Base-by-base conservation (phyloP, 495 filamentous ascomycete genomes). In the Daldinia bambusicola region DNA sequence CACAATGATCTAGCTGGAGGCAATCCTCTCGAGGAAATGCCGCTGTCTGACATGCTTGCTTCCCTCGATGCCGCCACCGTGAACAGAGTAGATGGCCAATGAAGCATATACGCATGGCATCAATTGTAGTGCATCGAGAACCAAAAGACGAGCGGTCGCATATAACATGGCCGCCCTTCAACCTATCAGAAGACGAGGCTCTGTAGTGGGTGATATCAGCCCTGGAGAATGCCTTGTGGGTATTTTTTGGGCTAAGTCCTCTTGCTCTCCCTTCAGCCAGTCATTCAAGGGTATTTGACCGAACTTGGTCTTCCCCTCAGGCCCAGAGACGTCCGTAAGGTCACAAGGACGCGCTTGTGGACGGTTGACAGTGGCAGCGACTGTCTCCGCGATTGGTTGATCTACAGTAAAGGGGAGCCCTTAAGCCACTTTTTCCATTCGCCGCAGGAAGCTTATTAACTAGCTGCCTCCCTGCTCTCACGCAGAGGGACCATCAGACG, bases 51-150 rank as follows among this genome's bases (percentile, higher is more conserved):
- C 70, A 51, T 68, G 70, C 65, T 69, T 69, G 26, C 38, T 66
- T 41, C 52, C 58, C 57, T 65, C 22, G 56, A 68, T 61, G 58
- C 57, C 66, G 61, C 61, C 52, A 59, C 65, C 32, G 38, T 38
- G 40, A 59, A 26, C 57, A 40, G 36, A 30, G 22, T 37, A 14
- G n/a, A 57, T 34, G 62, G 38, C 70, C 70, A 73, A 73, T 73
- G 56, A 63, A 61, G 50, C 16, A 53, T 61, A 62, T 69, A 73
- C 70, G 70, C 70, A 73, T 73, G 66, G 66, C 70, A 66, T 55
- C 26, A 38, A n/a, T 43, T 72, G 56, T 30, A 64, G 70, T 65
- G 64, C 64, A 66, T 66, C 53, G 52, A 59, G 70, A 69, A 66
- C 61, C 61, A 45, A 50, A 63, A 53, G 61, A 32, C 51, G 41